A percentile compares a stretch with the other conserved stretches of the same genome.
phyloP scores from a whole-genome alignment of 768 basidiomycete species.

The Boletus barrowsii region DNA sequence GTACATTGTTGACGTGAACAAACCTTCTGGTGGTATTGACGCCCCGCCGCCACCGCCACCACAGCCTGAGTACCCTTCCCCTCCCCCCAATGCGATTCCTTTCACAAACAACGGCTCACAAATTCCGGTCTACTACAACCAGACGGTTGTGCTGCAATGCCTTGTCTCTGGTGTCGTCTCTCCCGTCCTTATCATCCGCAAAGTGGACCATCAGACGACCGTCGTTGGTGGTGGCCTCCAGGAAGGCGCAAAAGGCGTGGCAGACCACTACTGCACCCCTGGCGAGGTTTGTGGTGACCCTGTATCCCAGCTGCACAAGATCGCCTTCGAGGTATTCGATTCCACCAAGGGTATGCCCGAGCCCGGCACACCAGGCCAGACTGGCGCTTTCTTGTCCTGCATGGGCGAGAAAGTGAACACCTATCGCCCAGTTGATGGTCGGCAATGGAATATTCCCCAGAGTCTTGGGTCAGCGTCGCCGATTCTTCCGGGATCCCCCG shows the following conservation, averaged over 20 bases:
- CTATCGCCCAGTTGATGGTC: conserved; percentile 78
- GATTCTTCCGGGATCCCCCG: conserved; percentile 65
- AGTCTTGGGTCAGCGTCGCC: conserved; percentile 51
- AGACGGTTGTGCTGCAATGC: conserved; percentile 93
- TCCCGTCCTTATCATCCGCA: conserved; percentile 90
- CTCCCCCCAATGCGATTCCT: conserved; percentile 86
- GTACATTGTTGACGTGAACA: conserved; percentile 94
- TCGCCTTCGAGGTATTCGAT: conserved; percentile 90
- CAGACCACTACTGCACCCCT: conserved; percentile 76
- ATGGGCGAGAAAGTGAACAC: conserved; percentile 94
- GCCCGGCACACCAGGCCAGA: conserved; percentile 71
- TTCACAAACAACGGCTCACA: conserved; percentile 81
- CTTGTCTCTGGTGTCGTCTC: conserved; percentile 91
- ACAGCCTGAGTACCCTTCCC: conserved; percentile 86
- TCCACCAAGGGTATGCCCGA: conserved; percentile 65
- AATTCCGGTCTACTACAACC: conserved; percentile 94
- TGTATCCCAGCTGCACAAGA: conserved; percentile 93
- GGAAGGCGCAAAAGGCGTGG: conserved; percentile 81
- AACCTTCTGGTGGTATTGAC: conserved; percentile 74
- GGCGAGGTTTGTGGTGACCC: conserved; percentile 93
- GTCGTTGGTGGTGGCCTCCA: conserved; percentile 90
- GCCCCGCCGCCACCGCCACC: conserved; percentile 77
- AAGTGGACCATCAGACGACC: conserved; percentile 86
- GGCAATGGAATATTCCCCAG: conserved; percentile 64
- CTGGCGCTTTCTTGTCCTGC: conserved; percentile 84